These are phyloP conservation scores for Suillus luteus DNA, from an alignment of 768 basidiomycete genomes.

Conservation along the genomic window DNA sequence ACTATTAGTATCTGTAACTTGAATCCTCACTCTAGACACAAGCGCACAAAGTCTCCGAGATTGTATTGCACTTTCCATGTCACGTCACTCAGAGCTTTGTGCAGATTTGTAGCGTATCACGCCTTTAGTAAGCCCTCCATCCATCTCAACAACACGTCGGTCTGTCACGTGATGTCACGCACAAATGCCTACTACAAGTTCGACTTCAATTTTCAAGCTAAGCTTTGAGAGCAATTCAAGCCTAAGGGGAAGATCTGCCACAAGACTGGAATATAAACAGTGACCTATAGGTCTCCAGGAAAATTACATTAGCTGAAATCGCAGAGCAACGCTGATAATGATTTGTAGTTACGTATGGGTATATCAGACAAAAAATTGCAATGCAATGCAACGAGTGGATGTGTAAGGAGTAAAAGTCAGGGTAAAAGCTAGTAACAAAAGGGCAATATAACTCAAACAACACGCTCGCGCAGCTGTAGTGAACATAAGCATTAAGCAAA, in stretches of 20 bases:
- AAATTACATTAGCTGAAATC: slow-evolving; percentile 34
- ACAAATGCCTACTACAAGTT: background rate
- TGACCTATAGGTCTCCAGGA: background rate
- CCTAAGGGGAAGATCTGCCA: background rate
- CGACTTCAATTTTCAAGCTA: no score
- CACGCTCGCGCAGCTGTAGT: slow-evolving; percentile 20
- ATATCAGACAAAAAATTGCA: slow-evolving; percentile 28
- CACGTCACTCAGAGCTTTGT: no score
- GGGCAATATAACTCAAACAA: slow-evolving; percentile 19
- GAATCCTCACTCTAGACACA: no score
- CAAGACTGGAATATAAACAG: background rate
- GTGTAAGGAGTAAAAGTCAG: slow-evolving; percentile 21
- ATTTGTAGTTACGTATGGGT: slow-evolving; percentile 34
- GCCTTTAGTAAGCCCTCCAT: no score
- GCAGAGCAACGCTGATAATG: slow-evolving; percentile 29
- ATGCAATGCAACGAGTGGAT: slow-evolving; percentile 32
- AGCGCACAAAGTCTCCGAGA: no score
- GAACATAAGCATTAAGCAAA: slow-evolving; percentile 20
- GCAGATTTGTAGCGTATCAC: no score
- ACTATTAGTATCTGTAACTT: no score
- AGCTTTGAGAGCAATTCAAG: no score
- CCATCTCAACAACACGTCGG: slow-evolving; percentile 4
- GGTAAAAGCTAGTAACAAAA: slow-evolving; percentile 10
- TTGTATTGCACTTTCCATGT: no score
- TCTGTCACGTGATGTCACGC: background rate